phyloP scores from a whole-genome alignment of 441 rosid genomes.

The Melastoma candidum region DNA sequence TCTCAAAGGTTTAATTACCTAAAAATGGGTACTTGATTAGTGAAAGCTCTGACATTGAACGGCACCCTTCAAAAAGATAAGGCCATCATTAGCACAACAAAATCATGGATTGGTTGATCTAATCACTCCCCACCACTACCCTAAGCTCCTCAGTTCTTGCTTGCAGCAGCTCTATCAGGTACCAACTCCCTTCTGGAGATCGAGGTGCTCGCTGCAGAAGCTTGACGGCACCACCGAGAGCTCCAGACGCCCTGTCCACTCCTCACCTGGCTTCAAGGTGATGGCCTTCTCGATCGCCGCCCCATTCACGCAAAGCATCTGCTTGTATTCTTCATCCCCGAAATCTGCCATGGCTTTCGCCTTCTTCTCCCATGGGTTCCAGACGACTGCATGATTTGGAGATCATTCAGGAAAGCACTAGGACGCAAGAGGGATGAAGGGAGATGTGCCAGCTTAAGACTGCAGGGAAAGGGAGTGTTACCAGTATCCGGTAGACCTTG shows the following conservation, averaged over 20 bases:
- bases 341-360: slow-evolving; percentile 14
- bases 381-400: slow-evolving; percentile 7
- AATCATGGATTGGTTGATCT: too few species aligned
- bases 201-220: slow-evolving; percentile 11
- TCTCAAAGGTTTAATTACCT: too few species aligned
- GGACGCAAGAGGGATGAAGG: neutral
- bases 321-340: slow-evolving; percentile 17
- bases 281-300: slow-evolving; percentile 14
- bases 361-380: slow-evolving; percentile 19
- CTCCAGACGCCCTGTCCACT: slow-evolving; percentile 18
- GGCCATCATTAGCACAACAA: too few species aligned
- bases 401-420: neutral
- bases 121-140: too few species aligned
- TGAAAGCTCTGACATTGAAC: too few species aligned
- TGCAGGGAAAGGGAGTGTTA: slow-evolving; percentile 12
- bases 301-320: slow-evolving; percentile 12
- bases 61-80: too few species aligned
- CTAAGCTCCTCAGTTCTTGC: too few species aligned
- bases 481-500: slow-evolving; percentile 32
- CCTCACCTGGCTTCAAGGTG: slow-evolving; percentile 15
- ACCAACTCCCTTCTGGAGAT: slow-evolving; percentile 1
- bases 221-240: slow-evolving; percentile 13
- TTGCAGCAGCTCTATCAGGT: too few species aligned
- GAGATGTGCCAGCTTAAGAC: neutral
- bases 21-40: too few species aligned